These are phyloP conservation scores for Trematosphaeria pertusa DNA, from an alignment of 2,329 filamentous ascomycete genomes.

Conservation along the genomic window DNA sequence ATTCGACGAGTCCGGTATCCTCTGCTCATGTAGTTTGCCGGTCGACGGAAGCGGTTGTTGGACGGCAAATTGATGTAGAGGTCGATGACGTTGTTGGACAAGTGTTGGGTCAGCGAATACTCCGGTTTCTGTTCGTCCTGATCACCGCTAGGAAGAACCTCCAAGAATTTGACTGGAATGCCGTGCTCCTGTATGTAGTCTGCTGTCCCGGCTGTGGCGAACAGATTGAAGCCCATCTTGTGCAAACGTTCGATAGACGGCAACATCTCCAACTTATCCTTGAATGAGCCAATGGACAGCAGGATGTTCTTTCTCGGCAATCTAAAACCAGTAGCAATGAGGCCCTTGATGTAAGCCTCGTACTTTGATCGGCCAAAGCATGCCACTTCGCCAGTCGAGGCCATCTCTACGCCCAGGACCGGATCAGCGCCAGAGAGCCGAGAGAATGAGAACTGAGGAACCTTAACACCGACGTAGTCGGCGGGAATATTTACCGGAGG, in stretches of 20 bases:
- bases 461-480: conserved; percentile 94
- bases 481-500: conserved; percentile 76
- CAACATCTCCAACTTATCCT: conserved; percentile 97
- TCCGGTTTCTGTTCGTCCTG: conserved; percentile 88
- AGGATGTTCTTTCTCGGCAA: conserved; percentile 95
- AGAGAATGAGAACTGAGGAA: conserved; percentile 98
- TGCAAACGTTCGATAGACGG: conserved; percentile 89
- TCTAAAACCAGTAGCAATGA: conserved; percentile 95
- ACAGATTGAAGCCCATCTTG: conserved; percentile 92
- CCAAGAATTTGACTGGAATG: conserved; percentile 90
- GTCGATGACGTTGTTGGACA: conserved; percentile 97
- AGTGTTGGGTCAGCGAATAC: conserved; percentile 94
- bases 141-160: conserved; percentile 69
- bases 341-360: conserved; percentile 95
- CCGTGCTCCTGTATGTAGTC: conserved; percentile 95
- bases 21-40: conserved; percentile 98
- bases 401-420: conserved; percentile 98
- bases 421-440: conserved; percentile 94
- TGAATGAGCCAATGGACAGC: conserved; percentile 94
- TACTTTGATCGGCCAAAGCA: conserved; percentile 96
- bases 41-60: conserved; percentile 94
- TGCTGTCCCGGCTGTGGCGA: conserved; percentile 93
- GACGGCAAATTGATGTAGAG: conserved; percentile 99
- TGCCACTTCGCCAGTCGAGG: conserved; percentile 96
- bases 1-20: conserved; percentile 96